Percentiles rank a stretch among this genome's conserved stretches.
Evolutionary conservation across 345 rosid genomes (phyloP).

Genomic region (Camelina neglecta): DNA sequence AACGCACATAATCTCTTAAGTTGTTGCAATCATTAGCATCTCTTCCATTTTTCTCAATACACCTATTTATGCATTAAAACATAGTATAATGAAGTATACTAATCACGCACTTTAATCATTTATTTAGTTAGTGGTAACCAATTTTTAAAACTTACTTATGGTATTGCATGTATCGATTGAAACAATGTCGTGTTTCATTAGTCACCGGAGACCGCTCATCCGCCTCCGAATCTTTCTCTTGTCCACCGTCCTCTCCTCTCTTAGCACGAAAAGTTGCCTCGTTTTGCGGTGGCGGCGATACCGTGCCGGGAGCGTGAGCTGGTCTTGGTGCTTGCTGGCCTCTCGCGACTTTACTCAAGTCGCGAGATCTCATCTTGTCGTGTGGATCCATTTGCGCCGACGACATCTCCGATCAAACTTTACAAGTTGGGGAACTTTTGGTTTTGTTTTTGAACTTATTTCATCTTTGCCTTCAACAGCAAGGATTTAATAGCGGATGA

Average conservation of each 20-base stretch:
- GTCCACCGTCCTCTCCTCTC: constrained; percentile 20
- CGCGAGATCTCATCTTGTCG: constrained; percentile 62
- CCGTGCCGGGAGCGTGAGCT: constrained; percentile 44
- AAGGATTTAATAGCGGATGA: constrained; percentile 5
- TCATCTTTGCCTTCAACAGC: not conserved
- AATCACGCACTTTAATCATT: not conserved
- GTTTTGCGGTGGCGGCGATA: constrained; percentile 46
- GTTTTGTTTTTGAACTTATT: not conserved
- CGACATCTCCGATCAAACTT: constrained; percentile 38
- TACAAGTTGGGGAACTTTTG: not conserved
- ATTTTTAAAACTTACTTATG: constrained; percentile 28
- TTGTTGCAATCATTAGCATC: constrained; percentile 37
- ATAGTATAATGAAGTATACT: not conserved
- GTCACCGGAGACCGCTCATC: constrained; percentile 17
- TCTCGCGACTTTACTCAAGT: constrained; percentile 52
- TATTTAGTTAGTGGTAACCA: not conserved
- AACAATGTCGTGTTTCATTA: constrained; percentile 27
- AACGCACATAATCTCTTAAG: constrained; percentile 38
- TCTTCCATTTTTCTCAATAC: constrained; percentile 28
- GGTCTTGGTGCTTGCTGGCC: constrained; percentile 61
- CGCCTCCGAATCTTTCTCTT: constrained; percentile 8
- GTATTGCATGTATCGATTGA: constrained; percentile 30
- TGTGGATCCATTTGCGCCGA: constrained; percentile 53
- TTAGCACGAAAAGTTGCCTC: constrained; percentile 27
- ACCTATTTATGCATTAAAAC: constrained; percentile 6